Conservation (phyloP, 73 alveolate species). For the Tetrahymena borealis region DNA sequence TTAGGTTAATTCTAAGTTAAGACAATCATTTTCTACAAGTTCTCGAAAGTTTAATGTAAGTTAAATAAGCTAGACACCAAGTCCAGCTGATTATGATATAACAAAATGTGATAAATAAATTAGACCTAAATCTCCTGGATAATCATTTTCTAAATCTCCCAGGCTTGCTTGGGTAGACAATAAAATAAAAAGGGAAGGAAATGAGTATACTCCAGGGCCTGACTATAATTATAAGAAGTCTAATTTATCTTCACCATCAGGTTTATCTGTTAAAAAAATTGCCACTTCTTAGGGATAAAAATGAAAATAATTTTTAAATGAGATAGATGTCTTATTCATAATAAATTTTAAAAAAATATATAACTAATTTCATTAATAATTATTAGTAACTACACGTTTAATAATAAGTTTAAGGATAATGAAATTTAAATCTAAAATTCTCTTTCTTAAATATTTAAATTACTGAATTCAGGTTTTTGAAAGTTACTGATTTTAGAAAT, state of each 20-base stretch:
- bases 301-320: neutral
- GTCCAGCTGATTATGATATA: neutral
- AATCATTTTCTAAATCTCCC: neutral
- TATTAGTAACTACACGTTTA: no score
- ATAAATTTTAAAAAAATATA: no score
- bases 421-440: no score
- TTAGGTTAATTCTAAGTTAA: neutral
- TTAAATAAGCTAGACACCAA: neutral
- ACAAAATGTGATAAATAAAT: neutral
- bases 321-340: no score
- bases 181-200: neutral
- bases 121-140: neutral
- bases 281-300: neutral
- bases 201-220: neutral
- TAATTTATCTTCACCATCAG: no score
- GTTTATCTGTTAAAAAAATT: neutral
- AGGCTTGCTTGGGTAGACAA: neutral
- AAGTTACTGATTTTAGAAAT: no score
- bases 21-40: neutral
- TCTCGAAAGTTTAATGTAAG: neutral
- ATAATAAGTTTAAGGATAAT: no score
- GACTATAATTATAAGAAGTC: no score
- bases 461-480: no score
- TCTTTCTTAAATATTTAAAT: no score
- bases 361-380: no score